A percentile compares a stretch with the other conserved stretches of the same genome.
These are phyloP conservation scores for Macrocystidia cucumis DNA, from an alignment of 1,284 basidiomycete species.

Conservation along the genomic window DNA sequence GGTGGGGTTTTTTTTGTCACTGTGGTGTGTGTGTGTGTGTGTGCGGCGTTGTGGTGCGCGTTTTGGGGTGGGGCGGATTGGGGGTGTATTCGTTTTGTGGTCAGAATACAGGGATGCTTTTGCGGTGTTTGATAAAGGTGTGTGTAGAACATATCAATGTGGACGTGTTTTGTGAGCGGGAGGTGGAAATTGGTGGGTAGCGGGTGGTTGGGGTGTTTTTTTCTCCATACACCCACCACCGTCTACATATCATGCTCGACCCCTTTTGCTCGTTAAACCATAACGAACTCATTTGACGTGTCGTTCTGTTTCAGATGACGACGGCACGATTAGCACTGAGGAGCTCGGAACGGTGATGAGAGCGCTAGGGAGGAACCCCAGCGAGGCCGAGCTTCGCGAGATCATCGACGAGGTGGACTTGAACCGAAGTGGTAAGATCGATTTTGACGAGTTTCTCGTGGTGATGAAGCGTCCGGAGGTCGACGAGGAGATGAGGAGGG, in stretches of 20 bases:
- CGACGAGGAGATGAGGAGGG: conserved; percentile 64
- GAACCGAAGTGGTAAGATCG: conserved; percentile 76
- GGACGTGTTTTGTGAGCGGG: too few relatives aligned
- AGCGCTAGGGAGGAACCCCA: conserved; percentile 91
- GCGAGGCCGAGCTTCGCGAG: conserved; percentile 89
- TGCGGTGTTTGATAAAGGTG: conserved; percentile 90
- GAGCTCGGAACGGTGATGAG: conserved; percentile 98
- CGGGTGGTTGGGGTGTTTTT: too few relatives aligned
- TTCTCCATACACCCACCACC: too few relatives aligned
- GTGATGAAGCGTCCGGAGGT: conserved; percentile 78
- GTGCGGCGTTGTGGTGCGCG: too few relatives aligned
- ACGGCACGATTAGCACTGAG: conserved; percentile 94
- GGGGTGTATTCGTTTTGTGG: too few relatives aligned
- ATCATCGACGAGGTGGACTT: conserved; percentile 76
- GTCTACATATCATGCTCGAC: conserved; percentile 2
- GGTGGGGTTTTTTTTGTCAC: too few relatives aligned
- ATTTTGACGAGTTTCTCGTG: conserved; percentile 86
- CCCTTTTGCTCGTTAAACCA: neutral
- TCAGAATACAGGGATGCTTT: conserved; percentile 90
- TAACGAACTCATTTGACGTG: too few relatives aligned
- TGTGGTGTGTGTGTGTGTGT: too few relatives aligned
- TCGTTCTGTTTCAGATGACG: conserved; percentile 60
- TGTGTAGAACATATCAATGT: too few relatives aligned
- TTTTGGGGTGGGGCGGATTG: too few relatives aligned
- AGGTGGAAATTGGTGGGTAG: too few relatives aligned